Evolutionary conservation across 768 basidiomycete genomes (phyloP), one percentile per base, ranked within the genome.

Genomic region (Trametes coccinea): DNA sequence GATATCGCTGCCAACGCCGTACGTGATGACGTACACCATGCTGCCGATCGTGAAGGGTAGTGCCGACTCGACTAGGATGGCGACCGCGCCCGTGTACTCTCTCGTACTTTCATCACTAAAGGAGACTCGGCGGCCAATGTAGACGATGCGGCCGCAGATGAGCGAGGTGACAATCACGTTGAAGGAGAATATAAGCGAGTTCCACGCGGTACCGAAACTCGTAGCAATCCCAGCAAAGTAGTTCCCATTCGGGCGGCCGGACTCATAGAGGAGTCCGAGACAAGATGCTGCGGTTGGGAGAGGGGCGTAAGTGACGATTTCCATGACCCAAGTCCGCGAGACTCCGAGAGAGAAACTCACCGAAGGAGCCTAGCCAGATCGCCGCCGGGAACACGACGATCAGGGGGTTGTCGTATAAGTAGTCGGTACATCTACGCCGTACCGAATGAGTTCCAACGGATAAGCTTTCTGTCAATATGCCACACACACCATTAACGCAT

Each of bases 81-180:
- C 67, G 0, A 69, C 69, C 17, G 76, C 70, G 50, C 72, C 72
- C 40, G 77, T 78, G 70, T 79, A 79, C 67, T 73, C 71, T 33
- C 63, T 67, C 29, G 73, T 72, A 33, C 69, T 68, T 13, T 75
- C 73, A 4, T 62, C 52, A 14, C 13, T 7, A 11, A 41, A 22
- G 49, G 68, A 67, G 16, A 75, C 71, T 14, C 66, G 52, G 37
- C 68, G 70, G 9, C 73, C 71, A 34, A 76, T 68, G 55, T 63
- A 67, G 45, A 75, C 57, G 17, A 80, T 75, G 17, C 78, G 79
- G 22, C 50, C 59, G 49, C 74, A 76, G 55, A 81, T 78, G 33
- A 77, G 68, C 4, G 67, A n/a, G 5, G 79, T 80, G 44, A 77
- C 71, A 65, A 80, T 61, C 58, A 79, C 71, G 70, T 80, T 81